phyloP scores from a whole-genome alignment of 2,329 filamentous ascomycete genomes.

The Cercospora zeae-maydis region DNA sequence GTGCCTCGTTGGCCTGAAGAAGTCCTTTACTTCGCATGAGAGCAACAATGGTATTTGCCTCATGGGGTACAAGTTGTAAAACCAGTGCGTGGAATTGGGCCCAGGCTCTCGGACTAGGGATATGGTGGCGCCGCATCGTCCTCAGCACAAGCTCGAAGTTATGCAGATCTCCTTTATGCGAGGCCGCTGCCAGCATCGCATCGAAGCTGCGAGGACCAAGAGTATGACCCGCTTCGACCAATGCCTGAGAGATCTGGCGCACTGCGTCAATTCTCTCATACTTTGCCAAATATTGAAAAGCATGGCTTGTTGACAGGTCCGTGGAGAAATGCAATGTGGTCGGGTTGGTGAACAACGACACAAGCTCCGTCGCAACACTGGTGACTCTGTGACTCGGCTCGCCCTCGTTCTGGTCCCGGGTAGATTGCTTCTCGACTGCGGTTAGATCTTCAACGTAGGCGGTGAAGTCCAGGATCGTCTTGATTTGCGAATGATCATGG shows the following conservation, averaged over 20 bases:
- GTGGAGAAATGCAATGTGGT: conserved; percentile 17
- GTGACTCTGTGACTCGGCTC: not conserved
- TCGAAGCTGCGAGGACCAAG: conserved; percentile 25
- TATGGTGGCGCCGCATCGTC: conserved; percentile 26
- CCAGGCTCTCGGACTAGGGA: conserved; percentile 28
- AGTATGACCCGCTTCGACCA: conserved; percentile 19
- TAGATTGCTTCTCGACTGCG: not conserved
- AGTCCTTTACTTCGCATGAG: conserved; percentile 29
- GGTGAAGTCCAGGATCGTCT: not conserved
- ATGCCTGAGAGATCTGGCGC: conserved; percentile 18
- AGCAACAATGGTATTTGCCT: conserved; percentile 15
- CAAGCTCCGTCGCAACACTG: conserved; percentile 10
- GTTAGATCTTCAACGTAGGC: conserved; percentile 21
- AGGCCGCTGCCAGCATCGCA: conserved; percentile 25
- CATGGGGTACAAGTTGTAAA: conserved; percentile 14
- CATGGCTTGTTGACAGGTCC: conserved; percentile 18
- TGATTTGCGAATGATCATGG: not conserved
- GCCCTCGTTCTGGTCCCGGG: not conserved
- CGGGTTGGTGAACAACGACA: conserved; percentile 18
- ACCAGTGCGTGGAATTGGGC: conserved; percentile 24
- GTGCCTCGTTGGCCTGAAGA: conserved; percentile 15
- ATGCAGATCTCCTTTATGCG: conserved; percentile 25
- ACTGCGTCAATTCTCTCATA: conserved; percentile 21
- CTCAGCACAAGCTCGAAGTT: conserved; percentile 29
- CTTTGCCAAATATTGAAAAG: conserved; percentile 25